Evolutionary conservation across 306 rosid species (phyloP).

Genomic region (Phaseolus lunatus): DNA sequence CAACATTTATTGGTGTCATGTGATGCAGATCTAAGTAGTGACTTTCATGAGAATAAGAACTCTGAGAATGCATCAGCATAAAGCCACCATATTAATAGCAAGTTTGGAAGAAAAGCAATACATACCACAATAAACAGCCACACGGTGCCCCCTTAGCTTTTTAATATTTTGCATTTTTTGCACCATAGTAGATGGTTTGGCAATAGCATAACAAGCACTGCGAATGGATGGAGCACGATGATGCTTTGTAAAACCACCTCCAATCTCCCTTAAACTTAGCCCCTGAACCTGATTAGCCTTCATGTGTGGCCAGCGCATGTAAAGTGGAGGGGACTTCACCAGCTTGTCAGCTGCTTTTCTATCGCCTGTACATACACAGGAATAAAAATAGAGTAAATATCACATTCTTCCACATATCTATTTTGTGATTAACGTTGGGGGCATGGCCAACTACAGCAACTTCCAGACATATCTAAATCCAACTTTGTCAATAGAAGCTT

Average conservation of each 20-base stretch:
- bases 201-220: slow-evolving; percentile 90
- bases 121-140: slow-evolving; percentile 94
- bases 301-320: slow-evolving; percentile 91
- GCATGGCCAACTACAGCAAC: slow-evolving; percentile 21
- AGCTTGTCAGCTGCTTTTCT: slow-evolving; percentile 50
- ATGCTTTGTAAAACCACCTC: slow-evolving; percentile 88
- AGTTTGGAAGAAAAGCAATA: slow-evolving; percentile 40
- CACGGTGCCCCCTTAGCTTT: slow-evolving; percentile 90
- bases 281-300: slow-evolving; percentile 89
- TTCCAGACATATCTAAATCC: slow-evolving; percentile 22
- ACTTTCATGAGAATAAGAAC: slow-evolving; percentile 43
- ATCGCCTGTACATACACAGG: slow-evolving; percentile 62
- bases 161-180: slow-evolving; percentile 84
- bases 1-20: slow-evolving; percentile 28
- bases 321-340: slow-evolving; percentile 64
- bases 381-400: slow-evolving; percentile 37
- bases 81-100: slow-evolving; percentile 37
- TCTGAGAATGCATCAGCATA: slow-evolving; percentile 31
- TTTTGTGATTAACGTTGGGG: slow-evolving; percentile 13
- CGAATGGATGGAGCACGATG: slow-evolving; percentile 89
- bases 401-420: slow-evolving; percentile 30
- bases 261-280: slow-evolving; percentile 79
- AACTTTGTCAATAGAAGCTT: slow-evolving; percentile 44
- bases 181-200: slow-evolving; percentile 91
- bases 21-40: slow-evolving; percentile 35